Conservation (phyloP, 352 stramenopile species). For the Pythium sp. region DNA sequence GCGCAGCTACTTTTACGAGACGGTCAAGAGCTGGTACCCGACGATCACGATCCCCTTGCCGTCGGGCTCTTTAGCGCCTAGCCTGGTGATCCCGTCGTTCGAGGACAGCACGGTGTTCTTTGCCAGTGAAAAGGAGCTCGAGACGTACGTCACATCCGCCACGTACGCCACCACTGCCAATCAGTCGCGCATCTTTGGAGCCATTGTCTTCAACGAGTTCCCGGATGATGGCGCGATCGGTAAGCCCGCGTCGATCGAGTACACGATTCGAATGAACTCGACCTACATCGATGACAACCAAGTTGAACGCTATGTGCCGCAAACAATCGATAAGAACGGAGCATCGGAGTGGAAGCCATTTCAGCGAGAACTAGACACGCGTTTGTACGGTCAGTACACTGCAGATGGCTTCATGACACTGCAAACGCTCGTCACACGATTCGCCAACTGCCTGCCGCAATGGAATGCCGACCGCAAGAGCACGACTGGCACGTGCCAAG, state of each 20-base stretch:
- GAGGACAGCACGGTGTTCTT: constrained; percentile 42
- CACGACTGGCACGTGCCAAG: constrained; percentile 29
- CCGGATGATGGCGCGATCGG: constrained; percentile 26
- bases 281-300: constrained; percentile 24
- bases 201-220: constrained; percentile 42
- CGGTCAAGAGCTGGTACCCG: constrained; percentile 30
- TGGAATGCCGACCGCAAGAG: constrained; percentile 25
- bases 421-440: constrained; percentile 45
- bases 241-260: constrained; percentile 29
- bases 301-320: constrained; percentile 22
- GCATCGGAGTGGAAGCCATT: constrained; percentile 22
- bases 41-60: constrained; percentile 19
- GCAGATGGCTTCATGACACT: constrained; percentile 40
- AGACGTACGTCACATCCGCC: constrained; percentile 33
- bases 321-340: constrained; percentile 21
- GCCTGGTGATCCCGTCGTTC: constrained; percentile 34
- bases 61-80: neutral
- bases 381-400: constrained; percentile 27
- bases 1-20: constrained; percentile 34
- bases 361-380: constrained; percentile 23
- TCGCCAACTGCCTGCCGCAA: constrained; percentile 36
- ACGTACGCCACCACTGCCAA: constrained; percentile 24
- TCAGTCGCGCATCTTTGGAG: constrained; percentile 36
- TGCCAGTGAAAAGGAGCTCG: constrained; percentile 22
- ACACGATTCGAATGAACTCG: constrained; percentile 38